phyloP scores from a whole-genome alignment of 2,329 filamentous ascomycete species.

The Trichocomaceae sp. region DNA sequence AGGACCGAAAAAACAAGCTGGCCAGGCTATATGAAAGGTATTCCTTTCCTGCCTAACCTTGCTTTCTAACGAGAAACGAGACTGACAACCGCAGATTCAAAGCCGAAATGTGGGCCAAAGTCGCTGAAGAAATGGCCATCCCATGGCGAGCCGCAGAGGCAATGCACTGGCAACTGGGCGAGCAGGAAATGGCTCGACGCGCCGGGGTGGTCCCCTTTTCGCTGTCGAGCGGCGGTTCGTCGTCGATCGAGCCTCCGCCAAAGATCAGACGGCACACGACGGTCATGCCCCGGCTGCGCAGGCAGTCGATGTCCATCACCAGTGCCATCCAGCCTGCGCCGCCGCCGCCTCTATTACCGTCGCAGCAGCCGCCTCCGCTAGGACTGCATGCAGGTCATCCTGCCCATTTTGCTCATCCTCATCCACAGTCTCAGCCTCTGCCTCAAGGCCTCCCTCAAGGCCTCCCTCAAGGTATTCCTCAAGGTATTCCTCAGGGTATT shows the following conservation, averaged over 20 bases:
- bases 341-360: not conserved
- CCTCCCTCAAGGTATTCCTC: too few relatives aligned
- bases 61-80: conserved; percentile 3
- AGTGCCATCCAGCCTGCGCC: conserved; percentile 8
- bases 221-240: conserved; percentile 52
- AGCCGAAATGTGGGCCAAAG: conserved; percentile 94
- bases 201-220: conserved; percentile 85
- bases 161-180: conserved; percentile 96
- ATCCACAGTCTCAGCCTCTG: too few relatives aligned
- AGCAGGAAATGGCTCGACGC: conserved; percentile 85
- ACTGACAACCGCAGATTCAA: conserved; percentile 64
- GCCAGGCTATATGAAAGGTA: conserved; percentile 93
- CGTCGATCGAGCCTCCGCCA: conserved; percentile 42
- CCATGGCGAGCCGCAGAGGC: conserved; percentile 94
- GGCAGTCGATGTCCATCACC: conserved; percentile 25
- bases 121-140: conserved; percentile 89
- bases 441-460: not conserved
- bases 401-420: not conserved
- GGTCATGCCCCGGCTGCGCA: conserved; percentile 33
- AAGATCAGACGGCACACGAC: conserved; percentile 33
- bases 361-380: not conserved
- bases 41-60: conserved; percentile 22
- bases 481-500: not conserved
- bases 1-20: conserved; percentile 95
- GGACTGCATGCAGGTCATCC: not conserved